Evolutionary conservation across 2,329 filamentous ascomycete species (phyloP), one percentile per base, ranked within the genome.

Genomic region (Rhynchosporium graminicola): DNA sequence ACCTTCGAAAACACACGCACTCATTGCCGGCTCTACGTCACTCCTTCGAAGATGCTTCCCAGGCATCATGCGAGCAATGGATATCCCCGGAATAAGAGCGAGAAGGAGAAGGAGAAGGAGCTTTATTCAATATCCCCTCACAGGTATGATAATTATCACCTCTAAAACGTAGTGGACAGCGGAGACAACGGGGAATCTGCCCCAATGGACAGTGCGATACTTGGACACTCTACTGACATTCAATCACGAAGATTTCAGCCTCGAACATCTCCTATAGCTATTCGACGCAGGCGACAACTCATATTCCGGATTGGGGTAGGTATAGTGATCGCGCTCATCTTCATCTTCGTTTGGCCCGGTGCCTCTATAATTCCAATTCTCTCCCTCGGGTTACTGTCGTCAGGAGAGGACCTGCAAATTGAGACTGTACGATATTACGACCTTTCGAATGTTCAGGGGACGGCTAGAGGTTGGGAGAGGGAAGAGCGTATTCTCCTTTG

Each of bases 361-460:
- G 87, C 77, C 76, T 85, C 78, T 69, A 80, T 80, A 71, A 87
- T 78, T 69, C 91, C 79, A 74, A 81, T 80, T 74, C 83, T 79
- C 73, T 89, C 90, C 0, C 80, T 96, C 55, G 90, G 89, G 36
- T 82, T 94, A 42, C 79, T 93, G 57, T 86, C 87, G 45, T 79
- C 83, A 28, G 79, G 80, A 58, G 86, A 88, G 58, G 87, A 90
- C 68, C 84, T 91, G 66, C 88, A 96, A 73, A 86, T 98, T 62
- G 92, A 98, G 76, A 98, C 94, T 1, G 91, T 99, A 64, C 91
- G 94, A 75, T 98, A 99, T 78, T 98, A 98, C 78, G 95, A 99
- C 75, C 82, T 99, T 66, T 89, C 89, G 68, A 91, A 95, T 74
- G 92, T 96, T 5, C 90, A 95, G 74, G 95, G 95, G 51, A 95